Evolutionary conservation across 805 yeast genomes (phyloP), one percentile per base, ranked within the genome.

Genomic region (Suhomyces xylopsoci): DNA sequence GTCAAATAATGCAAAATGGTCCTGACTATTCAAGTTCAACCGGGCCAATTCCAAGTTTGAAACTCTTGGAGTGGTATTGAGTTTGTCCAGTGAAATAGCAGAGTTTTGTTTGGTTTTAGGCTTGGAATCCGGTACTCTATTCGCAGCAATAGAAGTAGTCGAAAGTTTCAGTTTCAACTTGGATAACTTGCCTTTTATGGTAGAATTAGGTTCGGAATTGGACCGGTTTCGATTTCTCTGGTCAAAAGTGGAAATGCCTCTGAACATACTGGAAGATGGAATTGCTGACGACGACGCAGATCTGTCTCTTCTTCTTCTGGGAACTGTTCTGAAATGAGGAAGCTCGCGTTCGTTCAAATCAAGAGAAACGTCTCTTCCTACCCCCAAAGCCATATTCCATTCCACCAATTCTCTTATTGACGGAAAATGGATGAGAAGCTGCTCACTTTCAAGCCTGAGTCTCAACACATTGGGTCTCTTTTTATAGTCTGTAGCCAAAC

Each of bases 401-500:
- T 81, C 81, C 49, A 93, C 81, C 77, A 90, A 78, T 36, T 83
- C 85, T 60, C 82, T 83, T 3, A 85, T 78, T 42, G 78, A 74
- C 1, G 80, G 66, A 61, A 89, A 89, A 51, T 82, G 83, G 2
- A 93, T 58, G 42, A 93, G 66, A 55, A 90, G 79, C 67, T 93
- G 98, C 66, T 89, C 91, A 40, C 86, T 81, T 68, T 93, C 98
- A 36, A 87, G 80, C 19, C 99, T 80, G 15, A 93, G 59, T 48
- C 99, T 73, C 40, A 91, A 67, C 4, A 86, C 89, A 62, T 83
- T 80, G 15, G 81, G 77, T 57, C 80, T 81, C 66, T 90, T 90
- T 52, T 79, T 80, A 68, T 90, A 90, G 68, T 93, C 99, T 1
- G 82, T 76, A 0, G 98, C 97, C 12, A 90, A 73, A 0, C 99